Conservation (phyloP, 2,329 filamentous ascomycete species). For the Fusarium odoratissimum region DNA sequence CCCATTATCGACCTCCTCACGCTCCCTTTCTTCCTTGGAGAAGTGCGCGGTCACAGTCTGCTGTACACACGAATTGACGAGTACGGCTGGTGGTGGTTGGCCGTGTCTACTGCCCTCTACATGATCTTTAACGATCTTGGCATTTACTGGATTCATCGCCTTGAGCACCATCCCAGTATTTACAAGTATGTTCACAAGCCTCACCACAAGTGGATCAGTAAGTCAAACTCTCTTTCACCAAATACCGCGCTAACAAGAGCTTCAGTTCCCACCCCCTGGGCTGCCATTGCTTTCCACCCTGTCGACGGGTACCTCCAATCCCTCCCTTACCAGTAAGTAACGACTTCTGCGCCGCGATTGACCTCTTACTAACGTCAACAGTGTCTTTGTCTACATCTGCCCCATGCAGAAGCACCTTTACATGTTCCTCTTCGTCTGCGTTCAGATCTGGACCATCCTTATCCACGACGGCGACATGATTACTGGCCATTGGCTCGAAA, state of each 20-base stretch:
- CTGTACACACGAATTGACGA: conserved; percentile 55
- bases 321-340: conserved; percentile 58
- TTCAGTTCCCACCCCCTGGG: conserved; percentile 59
- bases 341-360: not conserved
- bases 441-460: conserved; percentile 62
- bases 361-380: conserved; percentile 32
- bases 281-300: conserved; percentile 60
- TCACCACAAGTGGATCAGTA: conserved; percentile 62
- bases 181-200: conserved; percentile 62
- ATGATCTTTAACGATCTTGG: conserved; percentile 59
- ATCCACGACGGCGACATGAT: conserved; percentile 64
- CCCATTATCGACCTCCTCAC: conserved; percentile 59
- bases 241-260: not conserved
- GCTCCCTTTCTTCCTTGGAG: conserved; percentile 58
- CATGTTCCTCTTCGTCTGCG: conserved; percentile 56
- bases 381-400: conserved; percentile 57
- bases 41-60: conserved; percentile 59
- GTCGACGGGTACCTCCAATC: conserved; percentile 60
- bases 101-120: conserved; percentile 54
- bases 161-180: conserved; percentile 58
- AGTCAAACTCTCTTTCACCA: conserved; percentile 21
- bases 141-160: conserved; percentile 62
- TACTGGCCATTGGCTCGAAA: conserved; percentile 58
- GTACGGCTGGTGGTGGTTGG: conserved; percentile 56
- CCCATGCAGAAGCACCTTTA: conserved; percentile 60